Conservation (phyloP, 2,329 filamentous ascomycete genomes). For the Dactylellina sp. region DNA sequence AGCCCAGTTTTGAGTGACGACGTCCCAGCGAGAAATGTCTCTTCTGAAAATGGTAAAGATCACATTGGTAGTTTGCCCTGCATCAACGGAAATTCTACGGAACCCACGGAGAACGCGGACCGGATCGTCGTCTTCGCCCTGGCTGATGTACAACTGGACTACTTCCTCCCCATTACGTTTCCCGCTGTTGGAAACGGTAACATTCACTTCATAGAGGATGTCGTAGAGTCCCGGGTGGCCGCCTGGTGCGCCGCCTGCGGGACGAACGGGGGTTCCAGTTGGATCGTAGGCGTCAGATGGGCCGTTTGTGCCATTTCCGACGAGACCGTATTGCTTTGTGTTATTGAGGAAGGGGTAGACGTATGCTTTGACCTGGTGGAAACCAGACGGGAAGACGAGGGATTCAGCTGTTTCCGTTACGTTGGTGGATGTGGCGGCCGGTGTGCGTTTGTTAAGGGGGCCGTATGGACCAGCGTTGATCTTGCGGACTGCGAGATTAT, state of each 20-base stretch:
- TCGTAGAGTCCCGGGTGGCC: slow-evolving; percentile 75
- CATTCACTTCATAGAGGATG: slow-evolving; percentile 75
- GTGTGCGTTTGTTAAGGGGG: slow-evolving; percentile 66
- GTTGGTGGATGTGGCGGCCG: slow-evolving; percentile 68
- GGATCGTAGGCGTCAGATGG: slow-evolving; percentile 71
- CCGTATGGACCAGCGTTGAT: slow-evolving; percentile 68
- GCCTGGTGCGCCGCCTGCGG: slow-evolving; percentile 74
- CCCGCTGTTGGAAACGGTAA: slow-evolving; percentile 79
- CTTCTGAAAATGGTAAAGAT: slow-evolving; percentile 73
- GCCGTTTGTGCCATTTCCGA: slow-evolving; percentile 72
- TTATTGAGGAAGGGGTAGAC: slow-evolving; percentile 80
- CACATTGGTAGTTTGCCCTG: slow-evolving; percentile 70
- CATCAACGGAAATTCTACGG: slow-evolving; percentile 77
- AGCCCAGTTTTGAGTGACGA: slow-evolving; percentile 76
- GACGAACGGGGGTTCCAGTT: slow-evolving; percentile 70
- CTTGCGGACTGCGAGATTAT: slow-evolving; percentile 72
- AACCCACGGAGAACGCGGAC: slow-evolving; percentile 79
- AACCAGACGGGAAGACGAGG: slow-evolving; percentile 71
- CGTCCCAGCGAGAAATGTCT: slow-evolving; percentile 80
- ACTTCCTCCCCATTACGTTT: slow-evolving; percentile 75
- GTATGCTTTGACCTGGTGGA: slow-evolving; percentile 68
- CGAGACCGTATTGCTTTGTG: slow-evolving; percentile 70
- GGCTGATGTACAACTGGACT: slow-evolving; percentile 80
- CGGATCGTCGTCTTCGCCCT: slow-evolving; percentile 81
- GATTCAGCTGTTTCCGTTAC: slow-evolving; percentile 75